Evolutionary conservation across 106 monocot species (phyloP).

Genomic region (Phalaenopsis aphrodite): DNA sequence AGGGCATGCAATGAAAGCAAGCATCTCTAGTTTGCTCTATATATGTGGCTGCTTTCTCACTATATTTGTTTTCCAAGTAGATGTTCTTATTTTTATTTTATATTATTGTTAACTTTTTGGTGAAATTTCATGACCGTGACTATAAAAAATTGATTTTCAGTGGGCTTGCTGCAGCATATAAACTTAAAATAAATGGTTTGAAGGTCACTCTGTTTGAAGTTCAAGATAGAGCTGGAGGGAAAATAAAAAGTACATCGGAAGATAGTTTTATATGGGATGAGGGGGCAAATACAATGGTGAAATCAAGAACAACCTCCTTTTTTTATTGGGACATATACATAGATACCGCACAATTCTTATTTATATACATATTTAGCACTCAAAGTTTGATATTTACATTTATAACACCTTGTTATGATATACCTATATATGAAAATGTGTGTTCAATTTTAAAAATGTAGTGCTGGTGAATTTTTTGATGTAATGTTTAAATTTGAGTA

Average conservation of each 20-base stretch:
- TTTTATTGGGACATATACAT: too few relatives aligned
- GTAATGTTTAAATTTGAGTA: too few relatives aligned
- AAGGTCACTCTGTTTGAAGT: slow-evolving; percentile 82
- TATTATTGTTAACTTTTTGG: slow-evolving; percentile 4
- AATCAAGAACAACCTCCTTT: not conserved
- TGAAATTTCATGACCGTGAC: slow-evolving; percentile 4
- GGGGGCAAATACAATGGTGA: slow-evolving; percentile 97
- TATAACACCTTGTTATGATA: too few relatives aligned
- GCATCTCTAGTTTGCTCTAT: not conserved
- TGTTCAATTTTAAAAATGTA: too few relatives aligned
- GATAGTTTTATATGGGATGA: slow-evolving; percentile 93
- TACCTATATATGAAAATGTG: too few relatives aligned
- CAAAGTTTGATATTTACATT: too few relatives aligned
- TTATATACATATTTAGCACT: too few relatives aligned
- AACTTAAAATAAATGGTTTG: slow-evolving; percentile 67
- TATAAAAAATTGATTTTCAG: slow-evolving; percentile 31
- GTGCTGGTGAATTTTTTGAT: too few relatives aligned
- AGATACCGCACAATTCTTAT: too few relatives aligned
- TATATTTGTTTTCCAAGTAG: not conserved
- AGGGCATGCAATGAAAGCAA: not conserved
- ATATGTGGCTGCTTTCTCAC: not conserved
- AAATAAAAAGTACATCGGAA: slow-evolving; percentile 56
- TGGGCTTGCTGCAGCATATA: slow-evolving; percentile 93
- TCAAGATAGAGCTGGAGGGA: slow-evolving; percentile 78
- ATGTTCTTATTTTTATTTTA: not conserved